Conservation (phyloP, 345 rosid genomes). For the Eucalyptus brandiana region DNA sequence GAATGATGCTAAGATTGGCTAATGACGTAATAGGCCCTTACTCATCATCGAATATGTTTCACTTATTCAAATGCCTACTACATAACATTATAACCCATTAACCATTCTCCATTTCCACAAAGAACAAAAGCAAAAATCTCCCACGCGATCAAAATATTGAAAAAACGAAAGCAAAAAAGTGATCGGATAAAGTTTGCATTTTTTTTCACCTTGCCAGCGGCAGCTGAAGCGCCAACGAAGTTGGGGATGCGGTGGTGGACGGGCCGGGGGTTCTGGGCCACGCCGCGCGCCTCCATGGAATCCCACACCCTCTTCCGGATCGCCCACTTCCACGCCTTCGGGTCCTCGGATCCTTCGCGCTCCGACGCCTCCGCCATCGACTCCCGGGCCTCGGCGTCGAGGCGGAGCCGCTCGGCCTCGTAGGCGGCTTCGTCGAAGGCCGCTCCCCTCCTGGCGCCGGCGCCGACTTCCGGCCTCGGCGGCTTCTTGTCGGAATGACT, state of each 20-base stretch:
- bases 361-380: slow-evolving; percentile 55
- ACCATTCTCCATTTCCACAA: neutral
- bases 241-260: slow-evolving; percentile 93
- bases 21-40: neutral
- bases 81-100: neutral
- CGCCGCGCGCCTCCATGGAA: slow-evolving; percentile 61
- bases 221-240: slow-evolving; percentile 69
- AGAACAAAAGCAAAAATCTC: neutral
- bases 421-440: slow-evolving; percentile 44
- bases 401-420: slow-evolving; percentile 51
- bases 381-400: slow-evolving; percentile 58
- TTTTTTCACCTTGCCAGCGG: slow-evolving; percentile 47
- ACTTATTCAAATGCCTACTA: neutral
- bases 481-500: neutral
- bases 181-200: neutral
- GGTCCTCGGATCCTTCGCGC: slow-evolving; percentile 30
- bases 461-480: slow-evolving; percentile 3
- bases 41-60: neutral
- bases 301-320: slow-evolving; percentile 82
- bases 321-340: slow-evolving; percentile 90
- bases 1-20: neutral
- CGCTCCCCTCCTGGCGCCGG: neutral
- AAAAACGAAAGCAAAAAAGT: neutral
- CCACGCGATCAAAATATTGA: neutral
- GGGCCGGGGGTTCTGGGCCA: slow-evolving; percentile 76